These are phyloP conservation scores for Voacanga thouarsii DNA, from an alignment of 257 asterid species.

Conservation along the genomic window DNA sequence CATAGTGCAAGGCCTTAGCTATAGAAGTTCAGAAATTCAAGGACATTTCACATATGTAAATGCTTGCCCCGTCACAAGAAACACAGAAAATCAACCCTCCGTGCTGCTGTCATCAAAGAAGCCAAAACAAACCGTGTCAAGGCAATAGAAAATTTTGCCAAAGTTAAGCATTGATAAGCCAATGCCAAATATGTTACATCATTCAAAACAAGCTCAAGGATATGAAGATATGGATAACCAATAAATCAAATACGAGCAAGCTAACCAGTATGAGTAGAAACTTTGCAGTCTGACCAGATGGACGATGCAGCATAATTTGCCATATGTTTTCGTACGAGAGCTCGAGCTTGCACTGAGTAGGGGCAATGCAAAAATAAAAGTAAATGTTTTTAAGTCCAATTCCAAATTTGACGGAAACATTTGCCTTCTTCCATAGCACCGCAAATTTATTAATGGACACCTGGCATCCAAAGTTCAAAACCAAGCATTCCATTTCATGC, in stretches of 20 bases:
- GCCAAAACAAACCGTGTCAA: not conserved
- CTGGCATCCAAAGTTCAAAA: conserved; percentile 63
- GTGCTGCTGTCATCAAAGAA: not conserved
- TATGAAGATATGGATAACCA: not conserved
- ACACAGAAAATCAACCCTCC: not conserved
- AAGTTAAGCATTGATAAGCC: not conserved
- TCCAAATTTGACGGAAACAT: conserved; percentile 50
- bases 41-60: not conserved
- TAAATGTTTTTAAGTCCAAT: conserved; percentile 54
- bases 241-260: not conserved
- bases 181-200: not conserved
- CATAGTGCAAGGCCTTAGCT: not conserved
- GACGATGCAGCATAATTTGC: conserved; percentile 53
- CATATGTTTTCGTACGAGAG: conserved; percentile 67
- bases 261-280: conserved; percentile 72
- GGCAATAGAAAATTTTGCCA: not conserved
- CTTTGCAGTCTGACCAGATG: conserved; percentile 27
- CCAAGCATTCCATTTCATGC: conserved; percentile 39
- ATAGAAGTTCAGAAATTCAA: too few species aligned
- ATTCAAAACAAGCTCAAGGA: not conserved
- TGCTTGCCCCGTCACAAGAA: not conserved
- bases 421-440: conserved; percentile 39
- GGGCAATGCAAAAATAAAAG: conserved; percentile 28
- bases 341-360: conserved; percentile 56
- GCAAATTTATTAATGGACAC: conserved; percentile 43